Evolutionary conservation across 2,329 filamentous ascomycete species (phyloP).

Genomic region (Claviceps humidiphila): DNA sequence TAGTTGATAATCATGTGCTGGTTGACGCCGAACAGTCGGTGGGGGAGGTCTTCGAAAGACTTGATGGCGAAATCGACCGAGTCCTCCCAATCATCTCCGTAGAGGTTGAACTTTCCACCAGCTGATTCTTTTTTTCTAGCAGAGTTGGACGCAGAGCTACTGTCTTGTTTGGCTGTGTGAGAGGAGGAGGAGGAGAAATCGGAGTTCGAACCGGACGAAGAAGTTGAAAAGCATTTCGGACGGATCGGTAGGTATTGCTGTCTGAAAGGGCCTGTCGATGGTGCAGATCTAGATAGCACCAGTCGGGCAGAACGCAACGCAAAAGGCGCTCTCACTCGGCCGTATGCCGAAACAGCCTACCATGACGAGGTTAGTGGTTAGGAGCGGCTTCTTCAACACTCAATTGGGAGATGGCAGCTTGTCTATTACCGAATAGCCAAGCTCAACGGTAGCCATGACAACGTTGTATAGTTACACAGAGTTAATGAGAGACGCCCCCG

Average conservation of each 20-base stretch:
- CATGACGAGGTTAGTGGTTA: background rate
- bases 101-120: conserved; percentile 21
- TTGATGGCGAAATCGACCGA: conserved; percentile 27
- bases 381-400: background rate
- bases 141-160: conserved; percentile 5
- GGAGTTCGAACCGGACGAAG: background rate
- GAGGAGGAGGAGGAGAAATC: conserved; percentile 1
- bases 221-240: conserved; percentile 4
- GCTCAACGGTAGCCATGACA: conserved; percentile 6
- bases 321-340: conserved; percentile 10
- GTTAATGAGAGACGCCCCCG: background rate
- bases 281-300: conserved; percentile 5
- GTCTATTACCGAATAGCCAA: conserved; percentile 6
- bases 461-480: background rate
- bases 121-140: conserved; percentile 13
- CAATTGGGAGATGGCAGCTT: background rate
- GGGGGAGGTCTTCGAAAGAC: conserved; percentile 31
- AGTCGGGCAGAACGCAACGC: conserved; percentile 9
- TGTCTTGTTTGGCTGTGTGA: conserved; percentile 3
- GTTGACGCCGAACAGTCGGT: conserved; percentile 69
- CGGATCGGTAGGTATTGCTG: conserved; percentile 1
- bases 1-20: conserved; percentile 94
- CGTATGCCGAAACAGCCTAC: conserved; percentile 7
- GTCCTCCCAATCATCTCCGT: conserved; percentile 30
- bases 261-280: conserved; percentile 5